Evolutionary conservation across 1,139 yeast species (phyloP).

Genomic region (Candida pseudoviswanathii): DNA sequence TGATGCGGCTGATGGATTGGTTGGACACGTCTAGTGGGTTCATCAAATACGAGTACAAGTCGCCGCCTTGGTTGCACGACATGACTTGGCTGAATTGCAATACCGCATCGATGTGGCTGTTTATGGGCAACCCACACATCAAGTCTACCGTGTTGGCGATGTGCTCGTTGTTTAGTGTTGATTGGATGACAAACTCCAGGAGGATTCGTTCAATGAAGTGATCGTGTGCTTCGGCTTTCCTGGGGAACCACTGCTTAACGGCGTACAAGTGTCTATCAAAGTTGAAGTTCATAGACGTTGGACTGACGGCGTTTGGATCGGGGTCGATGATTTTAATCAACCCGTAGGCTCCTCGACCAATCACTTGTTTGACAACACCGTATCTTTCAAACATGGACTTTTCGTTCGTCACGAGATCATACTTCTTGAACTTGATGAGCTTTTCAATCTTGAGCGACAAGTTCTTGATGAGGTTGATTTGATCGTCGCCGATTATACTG

Average conservation of each 20-base stretch:
- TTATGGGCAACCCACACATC: conserved; percentile 43
- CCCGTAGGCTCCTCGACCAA: conserved; percentile 89
- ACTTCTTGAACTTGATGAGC: conserved; percentile 24
- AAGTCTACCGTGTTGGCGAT: conserved; percentile 70
- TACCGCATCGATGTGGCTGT: conserved; percentile 4
- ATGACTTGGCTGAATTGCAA: conserved; percentile 73
- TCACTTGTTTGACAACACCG: conserved; percentile 77
- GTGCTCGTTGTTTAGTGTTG: conserved; percentile 68
- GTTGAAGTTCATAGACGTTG: background rate
- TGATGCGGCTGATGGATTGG: conserved; percentile 17
- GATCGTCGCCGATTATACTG: conserved; percentile 62
- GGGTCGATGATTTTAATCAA: conserved; percentile 71
- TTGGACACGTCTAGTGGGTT: conserved; percentile 20
- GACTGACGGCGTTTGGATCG: conserved; percentile 31
- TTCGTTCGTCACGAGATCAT: conserved; percentile 20
- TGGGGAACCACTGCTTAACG: conserved; percentile 58
- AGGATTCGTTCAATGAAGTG: conserved; percentile 71
- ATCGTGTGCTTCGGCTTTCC: conserved; percentile 54
- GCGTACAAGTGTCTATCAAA: conserved; percentile 48
- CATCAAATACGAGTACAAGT: conserved; percentile 48
- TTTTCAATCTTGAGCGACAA: conserved; percentile 45
- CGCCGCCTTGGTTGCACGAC: conserved; percentile 79
- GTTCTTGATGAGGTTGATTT: conserved; percentile 51
- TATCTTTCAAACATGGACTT: conserved; percentile 56
- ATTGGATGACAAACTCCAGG: conserved; percentile 76